A percentile compares a stretch with the other conserved stretches of the same genome.
Conservation (phyloP, 768 basidiomycete genomes). For the Suillus alpinus region DNA sequence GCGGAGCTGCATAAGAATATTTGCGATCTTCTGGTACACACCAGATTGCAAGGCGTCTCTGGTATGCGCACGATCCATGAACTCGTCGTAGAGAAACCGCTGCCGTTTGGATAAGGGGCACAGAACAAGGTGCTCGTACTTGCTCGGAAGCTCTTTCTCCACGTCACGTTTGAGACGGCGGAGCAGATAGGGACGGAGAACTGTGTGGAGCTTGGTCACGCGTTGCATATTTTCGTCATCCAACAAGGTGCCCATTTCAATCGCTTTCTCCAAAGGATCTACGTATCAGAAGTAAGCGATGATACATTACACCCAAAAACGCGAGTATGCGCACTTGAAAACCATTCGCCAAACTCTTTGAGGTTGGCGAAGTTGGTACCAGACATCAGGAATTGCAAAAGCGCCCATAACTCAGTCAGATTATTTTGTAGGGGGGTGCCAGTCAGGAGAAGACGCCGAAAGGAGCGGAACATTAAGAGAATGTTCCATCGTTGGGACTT, state of each 20-base stretch:
- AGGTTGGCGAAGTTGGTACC: conserved; percentile 86
- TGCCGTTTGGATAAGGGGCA: conserved; percentile 90
- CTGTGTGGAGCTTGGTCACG: conserved; percentile 85
- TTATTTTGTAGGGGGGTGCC: conserved; percentile 98
- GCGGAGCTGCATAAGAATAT: conserved; percentile 96
- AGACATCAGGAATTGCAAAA: conserved; percentile 93
- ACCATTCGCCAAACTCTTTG: conserved; percentile 95
- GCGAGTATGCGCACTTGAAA: conserved; percentile 68
- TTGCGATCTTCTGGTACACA: conserved; percentile 84
- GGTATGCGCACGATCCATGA: conserved; percentile 87
- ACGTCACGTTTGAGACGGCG: conserved; percentile 98
- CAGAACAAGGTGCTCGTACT: conserved; percentile 86
- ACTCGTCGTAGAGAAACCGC: conserved; percentile 94
- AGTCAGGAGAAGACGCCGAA: conserved; percentile 84
- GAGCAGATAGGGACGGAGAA: conserved; percentile 93
- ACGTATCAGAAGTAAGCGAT: conserved; percentile 7
- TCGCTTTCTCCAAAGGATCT: conserved; percentile 94
- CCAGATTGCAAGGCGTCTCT: conserved; percentile 81
- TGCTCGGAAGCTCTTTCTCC: conserved; percentile 91
- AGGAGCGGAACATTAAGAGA: conserved; percentile 82
- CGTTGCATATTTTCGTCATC: conserved; percentile 86
- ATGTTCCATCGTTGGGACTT: conserved; percentile 92
- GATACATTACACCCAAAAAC: neutral
- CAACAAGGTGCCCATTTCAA: conserved; percentile 74
- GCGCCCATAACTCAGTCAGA: conserved; percentile 91